Evolutionary conservation across 352 stramenopile species (phyloP), one percentile per base, ranked within the genome.

Genomic region (Phytophthora gonapodyides): DNA sequence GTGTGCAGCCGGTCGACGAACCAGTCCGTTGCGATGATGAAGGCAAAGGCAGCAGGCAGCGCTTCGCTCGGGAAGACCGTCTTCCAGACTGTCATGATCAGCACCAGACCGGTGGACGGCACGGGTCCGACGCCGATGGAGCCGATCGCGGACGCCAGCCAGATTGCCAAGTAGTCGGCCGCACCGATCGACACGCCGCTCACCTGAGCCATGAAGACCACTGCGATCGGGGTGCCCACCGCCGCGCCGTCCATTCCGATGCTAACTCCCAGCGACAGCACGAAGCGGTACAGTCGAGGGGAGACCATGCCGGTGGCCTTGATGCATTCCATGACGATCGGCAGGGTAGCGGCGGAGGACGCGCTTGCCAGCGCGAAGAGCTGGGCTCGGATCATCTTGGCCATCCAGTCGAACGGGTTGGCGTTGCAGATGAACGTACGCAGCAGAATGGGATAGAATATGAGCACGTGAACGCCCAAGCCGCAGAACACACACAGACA

Each of bases 341-440:
- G 83, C 35, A 91, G 61, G 45, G 81, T 93, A 13, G 79, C 83
- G 44, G 88, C 82, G 36, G 83, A 93, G 33, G 83, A 93, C 57
- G 80, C 80, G 59, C 78, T 89, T 37, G 78, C 80, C n/a, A 89
- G 70, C 7, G 81, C 81, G 45, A 93, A 91, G 7, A 87, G 57
- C 49, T 91, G 80, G 0, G 83, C 83, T 2, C 73, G 81, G 10
- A 83, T 21, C 47, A 90, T 87, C 38, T 83, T 47, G 12, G 55
- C 61, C 16, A 93, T 45, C 55, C 61, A 81, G 42, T 50, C 33
- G 61, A 76, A 93, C 37, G 67, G 67, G 56, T 85, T 83, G 12
- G 76, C 64, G 43, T 78, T 79, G 16, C 69, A 68, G 21, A 66
- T 64, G 24, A 88, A 63, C 15, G 59, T 63, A 13, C 57, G 62